Conservation (phyloP, 225 moss, liverwort and hornwort genomes). For the Rhytidiadelphus loreus region DNA sequence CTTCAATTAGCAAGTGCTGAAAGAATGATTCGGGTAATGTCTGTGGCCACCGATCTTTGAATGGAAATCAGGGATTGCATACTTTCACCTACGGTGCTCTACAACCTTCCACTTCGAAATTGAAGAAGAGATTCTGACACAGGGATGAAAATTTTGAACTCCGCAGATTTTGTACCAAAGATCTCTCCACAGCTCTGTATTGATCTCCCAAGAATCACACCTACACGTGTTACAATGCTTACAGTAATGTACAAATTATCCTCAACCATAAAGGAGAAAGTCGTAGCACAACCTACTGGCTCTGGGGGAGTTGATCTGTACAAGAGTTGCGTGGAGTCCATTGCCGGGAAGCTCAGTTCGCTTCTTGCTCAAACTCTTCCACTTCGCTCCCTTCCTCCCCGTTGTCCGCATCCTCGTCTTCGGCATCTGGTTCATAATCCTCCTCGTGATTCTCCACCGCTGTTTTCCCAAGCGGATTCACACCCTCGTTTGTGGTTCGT, state of each 20-base stretch:
- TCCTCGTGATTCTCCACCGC: conserved; percentile 85
- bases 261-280: neutral
- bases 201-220: neutral
- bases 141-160: neutral
- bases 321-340: neutral
- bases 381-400: conserved; percentile 89
- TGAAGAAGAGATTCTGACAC: neutral
- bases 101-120: neutral
- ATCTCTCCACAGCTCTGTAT: neutral
- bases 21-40: neutral
- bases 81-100: too few relatives aligned
- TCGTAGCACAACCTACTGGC: neutral
- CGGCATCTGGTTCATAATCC: conserved; percentile 78
- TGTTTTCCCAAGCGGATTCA: conserved; percentile 81
- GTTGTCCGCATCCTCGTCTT: conserved; percentile 85
- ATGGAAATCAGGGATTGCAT: neutral
- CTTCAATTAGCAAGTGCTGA: neutral
- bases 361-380: conserved; percentile 62
- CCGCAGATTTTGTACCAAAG: neutral
- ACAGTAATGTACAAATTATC: neutral
- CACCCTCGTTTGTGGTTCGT: conserved; percentile 55
- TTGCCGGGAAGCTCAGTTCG: conserved; percentile 5
- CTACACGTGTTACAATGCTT: neutral
- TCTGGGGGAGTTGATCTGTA: neutral
- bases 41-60: neutral